Evolutionary conservation across 2,329 filamentous ascomycete species (phyloP), one percentile per base, ranked within the genome.

Genomic region (Dothideomycetes sp.): DNA sequence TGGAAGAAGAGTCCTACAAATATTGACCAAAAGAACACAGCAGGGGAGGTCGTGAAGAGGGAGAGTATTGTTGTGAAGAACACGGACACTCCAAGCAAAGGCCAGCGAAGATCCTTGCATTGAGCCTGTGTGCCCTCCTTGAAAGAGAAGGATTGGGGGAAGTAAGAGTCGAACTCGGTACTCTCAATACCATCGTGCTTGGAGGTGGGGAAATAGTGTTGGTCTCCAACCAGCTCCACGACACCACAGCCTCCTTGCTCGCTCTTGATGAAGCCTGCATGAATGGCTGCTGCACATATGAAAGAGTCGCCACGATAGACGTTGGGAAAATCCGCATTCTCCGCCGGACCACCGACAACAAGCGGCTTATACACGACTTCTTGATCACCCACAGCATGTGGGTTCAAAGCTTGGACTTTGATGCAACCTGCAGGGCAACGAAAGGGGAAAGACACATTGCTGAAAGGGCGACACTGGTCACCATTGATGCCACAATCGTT

Each of bases 241-340:
- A 93, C 84, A 42, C 87, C 87, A 50, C 87, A 94, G 1, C 87
- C 87, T 29, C 87, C 87, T 19, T 73, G 66, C 0, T 68, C 62
- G 52, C 87, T 76, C 27, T 74, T 75, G 44, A 93, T 75, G 50
- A 88, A 70, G 15, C 86, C 87, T 1, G 85, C 78, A 55, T 94
- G 87, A 36, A 94, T 84, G 24, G 86, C 87, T 10, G 87, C 73
- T 43, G 78, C 80, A 55, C 87, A 94, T 40, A 94, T 80, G 61
- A 84, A 93, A 11, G 85, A 93, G 60, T 94, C 87, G 8, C 83
- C 86, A 14, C 91, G 81, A 58, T 96, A 96, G 16, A 83, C 67
- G 0, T 50, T 4, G 59, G 56, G 16, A 60, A 53, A 16, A 63
- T 50, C 14, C n/a, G n/a, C n/a, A n/a, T 52, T 44, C 5, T 59